phyloP scores from a whole-genome alignment of 441 rosid genomes.

The Brassica hybrid region DNA sequence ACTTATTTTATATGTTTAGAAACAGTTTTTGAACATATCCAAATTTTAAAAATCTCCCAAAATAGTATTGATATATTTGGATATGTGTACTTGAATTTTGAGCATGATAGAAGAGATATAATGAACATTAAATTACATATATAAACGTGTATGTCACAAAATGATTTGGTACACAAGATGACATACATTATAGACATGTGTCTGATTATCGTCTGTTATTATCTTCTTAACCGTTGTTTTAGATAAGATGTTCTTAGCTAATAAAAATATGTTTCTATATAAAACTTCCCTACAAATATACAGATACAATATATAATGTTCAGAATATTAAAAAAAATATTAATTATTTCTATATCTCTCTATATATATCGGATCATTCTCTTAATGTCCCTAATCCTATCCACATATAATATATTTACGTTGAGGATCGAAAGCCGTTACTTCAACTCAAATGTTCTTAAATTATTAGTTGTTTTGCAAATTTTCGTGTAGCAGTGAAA shows the following conservation, averaged over 20 bases:
- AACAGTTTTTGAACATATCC: not conserved
- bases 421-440: not conserved
- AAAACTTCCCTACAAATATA: slow-evolving; percentile 7
- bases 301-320: not conserved
- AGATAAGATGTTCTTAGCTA: slow-evolving; percentile 11
- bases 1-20: slow-evolving; percentile 1
- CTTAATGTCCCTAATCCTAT: not conserved
- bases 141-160: slow-evolving; percentile 13
- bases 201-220: not conserved
- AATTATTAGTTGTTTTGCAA: slow-evolving; percentile 10
- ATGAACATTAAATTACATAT: not conserved
- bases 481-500: not conserved
- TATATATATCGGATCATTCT: slow-evolving; percentile 40
- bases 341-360: not conserved
- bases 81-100: not conserved
- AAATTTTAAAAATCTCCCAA: not conserved
- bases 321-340: not conserved
- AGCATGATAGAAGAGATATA: not conserved
- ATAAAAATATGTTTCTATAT: not conserved
- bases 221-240: not conserved
- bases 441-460: slow-evolving; percentile 1
- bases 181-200: not conserved
- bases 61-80: not conserved
- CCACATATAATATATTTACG: not conserved
- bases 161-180: not conserved